Evolutionary conservation across 768 basidiomycete species (phyloP).

Genomic region (Leccinum ochraceum): DNA sequence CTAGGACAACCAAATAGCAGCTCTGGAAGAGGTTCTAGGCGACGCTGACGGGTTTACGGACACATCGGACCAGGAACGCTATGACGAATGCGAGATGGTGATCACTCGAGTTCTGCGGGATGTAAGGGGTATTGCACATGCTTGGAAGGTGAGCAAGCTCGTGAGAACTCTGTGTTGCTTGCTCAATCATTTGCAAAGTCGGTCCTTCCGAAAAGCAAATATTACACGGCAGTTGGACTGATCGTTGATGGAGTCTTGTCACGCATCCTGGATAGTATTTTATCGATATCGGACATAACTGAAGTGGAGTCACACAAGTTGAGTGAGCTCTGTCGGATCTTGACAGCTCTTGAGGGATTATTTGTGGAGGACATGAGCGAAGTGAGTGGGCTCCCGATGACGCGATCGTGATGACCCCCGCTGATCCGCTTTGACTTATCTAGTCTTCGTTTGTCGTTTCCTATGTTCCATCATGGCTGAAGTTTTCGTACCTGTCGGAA

Average conservation of each 20-base stretch:
- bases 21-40: conserved; percentile 44
- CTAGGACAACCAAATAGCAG: conserved; percentile 26
- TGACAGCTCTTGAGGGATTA: conserved; percentile 77
- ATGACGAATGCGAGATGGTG: conserved; percentile 72
- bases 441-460: conserved; percentile 76
- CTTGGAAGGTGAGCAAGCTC: conserved; percentile 65
- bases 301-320: conserved; percentile 83
- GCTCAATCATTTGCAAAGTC: conserved; percentile 41
- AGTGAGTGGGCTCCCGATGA: conserved; percentile 37
- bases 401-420: background rate
- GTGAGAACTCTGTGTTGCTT: background rate
- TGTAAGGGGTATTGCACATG: conserved; percentile 61
- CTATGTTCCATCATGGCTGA: conserved; percentile 92
- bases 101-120: conserved; percentile 63
- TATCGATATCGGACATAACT: conserved; percentile 82
- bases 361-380: conserved; percentile 69
- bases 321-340: conserved; percentile 77
- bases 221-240: conserved; percentile 69
- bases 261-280: conserved; percentile 68
- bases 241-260: conserved; percentile 68
- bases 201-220: conserved; percentile 68
- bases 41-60: conserved; percentile 67
- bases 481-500: conserved; percentile 92
- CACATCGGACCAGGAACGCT: conserved; percentile 70
- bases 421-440: conserved; percentile 1